Base-by-base conservation (phyloP, 73 alveolate genomes). In the Paramecium caudatum region DNA sequence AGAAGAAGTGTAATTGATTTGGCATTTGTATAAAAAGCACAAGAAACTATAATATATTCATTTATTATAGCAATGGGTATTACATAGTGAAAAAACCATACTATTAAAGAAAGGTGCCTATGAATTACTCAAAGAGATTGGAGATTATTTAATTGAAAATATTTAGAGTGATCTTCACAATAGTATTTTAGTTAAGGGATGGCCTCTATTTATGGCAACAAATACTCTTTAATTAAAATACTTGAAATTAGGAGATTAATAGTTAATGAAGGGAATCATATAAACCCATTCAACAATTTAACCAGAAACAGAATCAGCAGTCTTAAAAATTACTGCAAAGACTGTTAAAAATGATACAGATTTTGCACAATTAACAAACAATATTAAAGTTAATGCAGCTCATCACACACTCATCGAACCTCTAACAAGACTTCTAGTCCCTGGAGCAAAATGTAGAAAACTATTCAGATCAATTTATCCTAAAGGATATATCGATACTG, bases 61-160 rank as follows among this genome's bases (percentile, higher is more conserved):
- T 41, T 47, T 74, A n/a, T 74, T 74, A 74, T 74, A 37, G n/a
- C 21, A 27, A 13, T 74, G 88, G 88, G 88, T 74, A 39, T 37
- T 41, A 74, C 19, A 74, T 17, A 74, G 88, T 74, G 88, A 74
- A 21, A 23, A 16, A 17, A 15, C 45, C 1, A 74, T 74, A 1
- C 30, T 55, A 27, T 23, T 55, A 10, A 55, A 55, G 23, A 2
- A 12, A 2, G 80, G 80, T 27, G 46, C 13, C 0, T 4, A 55
- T 55, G 80, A 55, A 27, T 2, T 55, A 23, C n/a, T 55, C 23
- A 55, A 55, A 55, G 80, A 55, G 45, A 55, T 55, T 27, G 80
- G 80, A 55, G 80, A 55, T 27, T 55, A 55, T 55, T 8, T 55
- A 7, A 55, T 55, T 1, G 23, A 55, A 23, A 55, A 55, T 55